Base-by-base conservation (phyloP, 1,284 basidiomycete species). In the Bjerkandera adusta region DNA sequence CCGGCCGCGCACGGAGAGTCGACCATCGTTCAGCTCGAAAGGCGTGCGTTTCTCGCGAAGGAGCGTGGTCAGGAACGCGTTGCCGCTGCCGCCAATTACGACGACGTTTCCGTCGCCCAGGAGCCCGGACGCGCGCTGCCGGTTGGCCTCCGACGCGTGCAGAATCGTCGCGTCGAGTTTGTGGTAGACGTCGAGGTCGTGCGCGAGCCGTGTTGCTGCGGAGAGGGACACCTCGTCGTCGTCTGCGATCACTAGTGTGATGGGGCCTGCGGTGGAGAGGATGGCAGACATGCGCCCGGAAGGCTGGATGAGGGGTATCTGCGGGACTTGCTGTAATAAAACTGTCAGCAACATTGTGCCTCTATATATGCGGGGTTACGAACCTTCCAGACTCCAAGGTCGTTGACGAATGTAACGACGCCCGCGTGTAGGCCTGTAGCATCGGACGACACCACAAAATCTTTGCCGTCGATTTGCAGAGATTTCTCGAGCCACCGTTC, bases 131-230 rank as follows among this genome's bases (percentile, higher is more conserved):
- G 33, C 10, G 5, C 15, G 0, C 24, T 29, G 5, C 52, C 41
- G 18, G 70, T 47, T 1, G 1, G 72, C 74, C 35, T 78, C 73
- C 2, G 61, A 46, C 49, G 77, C 73, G 8, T 57, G 54, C 26
- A 86, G 47, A 34, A 93, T 80, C 38, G 79, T 75, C 0, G 74
- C 62, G 53, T 90, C 88, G 20, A 92, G 64, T 49, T 79, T 75
- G 58, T 89, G 85, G 64, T 87, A 90, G 0, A 79, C 61, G 35
- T 80, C 67, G 11, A 92, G 67, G 50, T 82, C 77, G 57, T 90
- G 80, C 2, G 83, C 79, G 38, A 92, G 68, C 3, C 89, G 73
- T 4, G 73, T 60, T 1, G 87, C 89, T 5, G 81, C 58, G 2
- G 73, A 75, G 1, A 72, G 50, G 5, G 57, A 47, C 3, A 61